Conservation (phyloP, 306 rosid genomes). For the Cucurbita ficifolia region DNA sequence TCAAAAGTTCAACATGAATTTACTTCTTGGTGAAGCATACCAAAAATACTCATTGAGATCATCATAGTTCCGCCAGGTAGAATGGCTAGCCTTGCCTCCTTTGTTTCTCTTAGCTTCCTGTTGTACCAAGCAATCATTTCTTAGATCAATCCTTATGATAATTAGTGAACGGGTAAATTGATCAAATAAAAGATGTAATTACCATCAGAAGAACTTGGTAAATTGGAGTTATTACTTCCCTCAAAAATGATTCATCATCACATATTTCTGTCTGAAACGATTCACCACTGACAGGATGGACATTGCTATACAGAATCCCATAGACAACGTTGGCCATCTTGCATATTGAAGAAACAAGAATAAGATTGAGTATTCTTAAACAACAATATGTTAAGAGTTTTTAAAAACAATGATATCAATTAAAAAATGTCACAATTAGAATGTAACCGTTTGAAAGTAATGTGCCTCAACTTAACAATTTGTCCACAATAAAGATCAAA, state of each 20-base stretch:
- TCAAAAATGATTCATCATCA: conserved; percentile 60
- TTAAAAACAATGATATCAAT: not conserved
- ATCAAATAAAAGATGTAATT: conserved; percentile 13
- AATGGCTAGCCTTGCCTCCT: conserved; percentile 78
- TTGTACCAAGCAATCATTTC: conserved; percentile 22
- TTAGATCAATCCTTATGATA: conserved; percentile 14
- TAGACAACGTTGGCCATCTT: conserved; percentile 67
- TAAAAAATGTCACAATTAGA: not conserved
- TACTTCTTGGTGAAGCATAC: conserved; percentile 24
- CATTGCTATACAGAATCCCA: conserved; percentile 40
- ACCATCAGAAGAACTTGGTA: conserved; percentile 58
- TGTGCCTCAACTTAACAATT: not conserved
- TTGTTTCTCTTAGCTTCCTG: conserved; percentile 90
- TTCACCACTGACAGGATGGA: conserved; percentile 35
- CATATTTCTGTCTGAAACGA: conserved; percentile 24
- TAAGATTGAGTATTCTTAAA: conserved; percentile 1
- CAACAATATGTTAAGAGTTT: not conserved
- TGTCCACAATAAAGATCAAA: not conserved
- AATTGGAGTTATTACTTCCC: conserved; percentile 52
- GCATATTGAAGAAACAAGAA: not conserved
- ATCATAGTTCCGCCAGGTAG: conserved; percentile 97
- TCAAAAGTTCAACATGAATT: not conserved
- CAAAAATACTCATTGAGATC: conserved; percentile 95
- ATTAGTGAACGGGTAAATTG: conserved; percentile 12
- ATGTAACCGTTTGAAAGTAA: not conserved